phyloP scores from a whole-genome alignment of 2,329 filamentous ascomycete species.

The Paecilomyces niveus region DNA sequence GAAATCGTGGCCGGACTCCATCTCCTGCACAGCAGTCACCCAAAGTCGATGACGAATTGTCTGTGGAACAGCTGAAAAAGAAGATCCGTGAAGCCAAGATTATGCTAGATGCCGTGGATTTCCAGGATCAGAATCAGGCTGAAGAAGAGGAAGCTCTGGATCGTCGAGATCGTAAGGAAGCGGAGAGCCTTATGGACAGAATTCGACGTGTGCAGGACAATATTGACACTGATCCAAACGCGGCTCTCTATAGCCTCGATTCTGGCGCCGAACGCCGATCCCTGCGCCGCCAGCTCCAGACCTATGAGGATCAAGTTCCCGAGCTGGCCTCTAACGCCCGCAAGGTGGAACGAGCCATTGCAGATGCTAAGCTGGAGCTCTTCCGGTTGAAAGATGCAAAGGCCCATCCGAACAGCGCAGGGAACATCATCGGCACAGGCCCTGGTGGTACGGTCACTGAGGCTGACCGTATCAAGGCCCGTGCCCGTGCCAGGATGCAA shows the following conservation, averaged over 20 bases:
- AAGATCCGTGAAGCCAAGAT: conserved; percentile 92
- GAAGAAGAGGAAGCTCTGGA: conserved; percentile 93
- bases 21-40: conserved; percentile 62
- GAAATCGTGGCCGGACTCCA: conserved; percentile 62
- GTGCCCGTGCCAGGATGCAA: conserved; percentile 98
- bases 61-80: conserved; percentile 82
- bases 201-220: conserved; percentile 90
- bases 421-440: conserved; percentile 82
- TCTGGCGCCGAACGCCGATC: conserved; percentile 81
- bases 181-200: conserved; percentile 87
- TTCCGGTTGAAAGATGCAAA: conserved; percentile 94
- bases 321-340: conserved; percentile 88
- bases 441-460: conserved; percentile 87
- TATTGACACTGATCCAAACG: conserved; percentile 83
- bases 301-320: conserved; percentile 80
- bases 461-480: conserved; percentile 86
- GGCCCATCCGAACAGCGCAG: conserved; percentile 72
- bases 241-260: conserved; percentile 61
- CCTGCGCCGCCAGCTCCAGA: conserved; percentile 83
- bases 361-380: conserved; percentile 82
- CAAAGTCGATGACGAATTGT: conserved; percentile 69
- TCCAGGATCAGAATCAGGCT: conserved; percentile 79
- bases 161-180: conserved; percentile 80
- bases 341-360: conserved; percentile 83
- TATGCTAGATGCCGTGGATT: conserved; percentile 90